Base-by-base conservation (phyloP, 2,329 filamentous ascomycete species). In the Metarhizium robertsii region DNA sequence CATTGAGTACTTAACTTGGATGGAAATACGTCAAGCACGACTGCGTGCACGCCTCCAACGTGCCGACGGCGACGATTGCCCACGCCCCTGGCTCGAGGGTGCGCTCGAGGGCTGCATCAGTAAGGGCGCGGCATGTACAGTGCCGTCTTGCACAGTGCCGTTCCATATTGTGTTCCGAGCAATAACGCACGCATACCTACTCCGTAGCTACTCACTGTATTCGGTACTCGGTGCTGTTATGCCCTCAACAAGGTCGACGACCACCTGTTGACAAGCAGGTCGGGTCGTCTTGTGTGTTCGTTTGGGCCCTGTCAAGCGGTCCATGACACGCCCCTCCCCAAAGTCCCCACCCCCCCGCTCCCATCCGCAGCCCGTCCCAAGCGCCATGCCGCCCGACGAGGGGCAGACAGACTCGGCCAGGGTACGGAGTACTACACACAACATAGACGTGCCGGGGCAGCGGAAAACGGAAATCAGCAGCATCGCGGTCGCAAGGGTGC, bases 361-460 rank as follows among this genome's bases (percentile, higher is more conserved):
- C 50, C 32, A 48, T 36, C 53, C 38, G 20, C 40, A 20, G 25
- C 53, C 50, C 43, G 49, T 43, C 50, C 56, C 54, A 59, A 59
- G 58, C 56, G 58, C 55, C 57, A 59, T 57, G 55, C 57, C 57
- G 57, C 53, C 55, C 50, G 55, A 55, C 46, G 42, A 45, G 42
- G 42, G n/a, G 18, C 16, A 30, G 18, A 29, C 18, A 14, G 20
- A n/a, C n/a, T 11, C 32, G 10, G 32, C 32, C 32, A 34, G 32
- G 32, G 32, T 34, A 11, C 32, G 32, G 10, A 8, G 32, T 34
- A 1, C 7, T 34, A 2, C 10, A 25, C 25, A 25, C 25, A 25
- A 25, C 25, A 11, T 34, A 34, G 32, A 34, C 32, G 32, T 7
- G 32, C 32, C 32, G 32, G 32, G 32, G 32, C 32, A 34, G 38